Evolutionary conservation across 768 basidiomycete species (phyloP).

Genomic region (Agaricus subrufescens): DNA sequence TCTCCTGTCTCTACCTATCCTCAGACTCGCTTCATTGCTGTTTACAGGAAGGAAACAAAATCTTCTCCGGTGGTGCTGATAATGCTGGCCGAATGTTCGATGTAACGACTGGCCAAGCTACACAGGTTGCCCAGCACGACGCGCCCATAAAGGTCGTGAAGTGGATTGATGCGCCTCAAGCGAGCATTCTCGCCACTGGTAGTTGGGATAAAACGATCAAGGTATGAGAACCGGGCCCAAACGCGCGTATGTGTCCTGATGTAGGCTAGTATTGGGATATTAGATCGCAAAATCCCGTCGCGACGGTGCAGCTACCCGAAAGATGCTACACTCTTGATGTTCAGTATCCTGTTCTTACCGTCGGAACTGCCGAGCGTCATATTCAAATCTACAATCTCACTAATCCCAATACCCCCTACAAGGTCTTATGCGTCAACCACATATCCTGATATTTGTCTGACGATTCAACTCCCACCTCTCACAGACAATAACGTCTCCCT

Average conservation of each 20-base stretch:
- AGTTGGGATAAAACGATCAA: slow-evolving; percentile 99
- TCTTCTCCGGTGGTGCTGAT: slow-evolving; percentile 92
- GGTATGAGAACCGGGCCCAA: slow-evolving; percentile 36
- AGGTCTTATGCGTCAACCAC: slow-evolving; percentile 38
- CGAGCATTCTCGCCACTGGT: slow-evolving; percentile 82
- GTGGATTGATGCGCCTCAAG: slow-evolving; percentile 73
- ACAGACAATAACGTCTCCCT: slow-evolving; percentile 76
- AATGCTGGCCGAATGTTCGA: slow-evolving; percentile 95
- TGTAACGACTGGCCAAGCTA: slow-evolving; percentile 71
- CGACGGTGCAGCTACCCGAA: slow-evolving; percentile 80
- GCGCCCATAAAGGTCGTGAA: slow-evolving; percentile 80
- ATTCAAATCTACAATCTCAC: slow-evolving; percentile 86
- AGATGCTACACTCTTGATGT: slow-evolving; percentile 87
- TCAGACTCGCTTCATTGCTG: slow-evolving; percentile 7
- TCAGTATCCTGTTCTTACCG: slow-evolving; percentile 79
- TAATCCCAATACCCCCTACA: slow-evolving; percentile 75
- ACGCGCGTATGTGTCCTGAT: neutral
- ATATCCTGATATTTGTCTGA: neutral
- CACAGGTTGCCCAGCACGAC: slow-evolving; percentile 88
- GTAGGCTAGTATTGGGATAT: slow-evolving; percentile 85
- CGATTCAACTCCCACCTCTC: neutral
- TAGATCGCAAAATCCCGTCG: slow-evolving; percentile 69
- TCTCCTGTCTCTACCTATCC: neutral
- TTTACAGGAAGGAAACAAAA: slow-evolving; percentile 78
- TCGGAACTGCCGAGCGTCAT: slow-evolving; percentile 90